Conservation (phyloP, 192 early-diverging fungal species). For the Coemansia aciculifera region DNA sequence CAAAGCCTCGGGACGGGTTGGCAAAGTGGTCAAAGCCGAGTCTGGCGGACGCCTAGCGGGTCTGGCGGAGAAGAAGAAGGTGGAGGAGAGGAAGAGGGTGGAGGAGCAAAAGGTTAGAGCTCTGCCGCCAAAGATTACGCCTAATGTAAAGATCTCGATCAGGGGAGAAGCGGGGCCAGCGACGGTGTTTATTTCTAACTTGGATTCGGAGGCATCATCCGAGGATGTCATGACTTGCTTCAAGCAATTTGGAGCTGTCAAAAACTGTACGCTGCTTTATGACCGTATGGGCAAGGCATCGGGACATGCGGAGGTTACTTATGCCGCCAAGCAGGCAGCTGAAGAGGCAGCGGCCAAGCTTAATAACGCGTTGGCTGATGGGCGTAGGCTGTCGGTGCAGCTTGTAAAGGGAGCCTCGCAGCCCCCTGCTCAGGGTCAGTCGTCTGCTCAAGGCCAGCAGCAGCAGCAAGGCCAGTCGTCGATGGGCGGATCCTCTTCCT, state of each 20-base stretch:
- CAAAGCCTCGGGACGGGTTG: conserved; percentile 4
- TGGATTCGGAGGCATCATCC: conserved; percentile 50
- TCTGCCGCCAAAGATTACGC: conserved; percentile 10
- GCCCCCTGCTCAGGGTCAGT: not conserved
- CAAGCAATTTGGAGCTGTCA: conserved; percentile 53
- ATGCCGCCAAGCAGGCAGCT: conserved; percentile 37
- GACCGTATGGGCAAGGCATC: conserved; percentile 45
- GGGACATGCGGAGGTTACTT: conserved; percentile 52
- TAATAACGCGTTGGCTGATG: conserved; percentile 52
- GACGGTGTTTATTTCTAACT: conserved; percentile 49
- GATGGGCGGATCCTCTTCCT: not conserved
- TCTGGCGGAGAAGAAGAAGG: conserved; percentile 16
- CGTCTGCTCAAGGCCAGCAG: conserved; percentile 14
- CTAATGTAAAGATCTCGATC: conserved; percentile 30
- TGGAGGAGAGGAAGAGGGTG: not conserved
- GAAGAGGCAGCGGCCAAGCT: conserved; percentile 46
- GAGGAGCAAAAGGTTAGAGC: too few relatives aligned
- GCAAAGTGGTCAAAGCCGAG: conserved; percentile 18
- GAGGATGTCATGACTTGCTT: conserved; percentile 57
- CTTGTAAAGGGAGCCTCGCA: conserved; percentile 13
- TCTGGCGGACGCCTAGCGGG: conserved; percentile 25
- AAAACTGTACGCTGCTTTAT: conserved; percentile 50
- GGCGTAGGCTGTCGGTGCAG: conserved; percentile 37
- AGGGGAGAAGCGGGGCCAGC: conserved; percentile 49
- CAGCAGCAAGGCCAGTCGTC: not conserved